Evolutionary conservation across 441 rosid species (phyloP).

Genomic region (Geranium incanum): DNA sequence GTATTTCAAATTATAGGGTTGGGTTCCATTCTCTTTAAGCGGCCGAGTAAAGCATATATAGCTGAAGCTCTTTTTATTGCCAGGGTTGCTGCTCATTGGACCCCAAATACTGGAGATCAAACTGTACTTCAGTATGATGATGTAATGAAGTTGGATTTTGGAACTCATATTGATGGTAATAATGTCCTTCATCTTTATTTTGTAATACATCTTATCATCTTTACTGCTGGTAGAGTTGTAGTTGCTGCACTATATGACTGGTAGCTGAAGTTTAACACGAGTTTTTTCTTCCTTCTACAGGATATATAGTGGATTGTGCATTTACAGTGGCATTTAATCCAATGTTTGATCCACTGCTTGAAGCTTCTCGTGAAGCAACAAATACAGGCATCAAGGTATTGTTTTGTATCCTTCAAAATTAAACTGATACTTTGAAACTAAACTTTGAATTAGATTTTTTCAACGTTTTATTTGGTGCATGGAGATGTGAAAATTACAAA

Average conservation of each 20-base stretch:
- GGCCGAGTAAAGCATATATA: conserved; percentile 7
- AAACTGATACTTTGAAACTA: neutral
- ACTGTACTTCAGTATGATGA: conserved; percentile 95
- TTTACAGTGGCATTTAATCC: conserved; percentile 96
- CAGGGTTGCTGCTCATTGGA: conserved; percentile 99
- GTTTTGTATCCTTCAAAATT: conserved; percentile 1
- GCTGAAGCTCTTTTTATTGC: conserved; percentile 17
- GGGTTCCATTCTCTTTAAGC: conserved; percentile 4
- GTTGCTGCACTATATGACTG: conserved; percentile 2
- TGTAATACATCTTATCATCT: neutral
- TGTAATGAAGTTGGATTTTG: conserved; percentile 96
- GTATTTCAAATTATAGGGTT: conserved; percentile 2
- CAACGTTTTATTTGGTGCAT: neutral
- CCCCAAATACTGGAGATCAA: conserved; percentile 91
- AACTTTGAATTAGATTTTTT: neutral
- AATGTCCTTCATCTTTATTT: neutral
- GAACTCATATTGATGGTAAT: conserved; percentile 89
- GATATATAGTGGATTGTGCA: conserved; percentile 80
- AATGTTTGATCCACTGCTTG: conserved; percentile 82
- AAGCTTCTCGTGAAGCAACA: conserved; percentile 93
- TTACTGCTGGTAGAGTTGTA: conserved; percentile 13
- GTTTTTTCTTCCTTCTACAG: conserved; percentile 35
- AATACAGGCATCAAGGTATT: conserved; percentile 83
- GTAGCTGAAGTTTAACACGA: neutral
- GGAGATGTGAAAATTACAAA: neutral